Percentiles rank a stretch among this genome's conserved stretches.
Conservation (phyloP, 495 filamentous ascomycete species). For the Neurospora sp. region DNA sequence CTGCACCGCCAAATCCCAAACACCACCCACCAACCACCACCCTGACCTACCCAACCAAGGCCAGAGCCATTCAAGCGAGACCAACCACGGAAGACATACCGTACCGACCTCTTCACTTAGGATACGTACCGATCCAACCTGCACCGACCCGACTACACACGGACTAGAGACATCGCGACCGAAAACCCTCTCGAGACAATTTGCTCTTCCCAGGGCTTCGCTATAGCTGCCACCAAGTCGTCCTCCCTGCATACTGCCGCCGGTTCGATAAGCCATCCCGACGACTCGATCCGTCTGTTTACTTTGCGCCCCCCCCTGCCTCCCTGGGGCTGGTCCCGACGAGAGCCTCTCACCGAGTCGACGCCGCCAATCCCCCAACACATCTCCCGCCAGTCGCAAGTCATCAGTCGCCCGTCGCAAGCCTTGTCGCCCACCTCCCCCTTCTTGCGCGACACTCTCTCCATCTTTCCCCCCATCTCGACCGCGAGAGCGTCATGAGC, state of each 20-base stretch:
- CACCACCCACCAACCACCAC: not conserved
- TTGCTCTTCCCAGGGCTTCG: not conserved
- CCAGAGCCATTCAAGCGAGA: not conserved
- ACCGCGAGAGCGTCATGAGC: not conserved
- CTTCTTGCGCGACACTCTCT: not conserved
- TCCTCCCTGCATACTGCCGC: not conserved
- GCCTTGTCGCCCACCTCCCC: not conserved
- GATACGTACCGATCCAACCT: not conserved
- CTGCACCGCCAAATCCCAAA: not conserved
- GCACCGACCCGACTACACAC: not conserved
- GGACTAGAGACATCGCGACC: not conserved
- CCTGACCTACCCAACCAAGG: not conserved
- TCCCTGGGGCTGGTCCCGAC: not conserved
- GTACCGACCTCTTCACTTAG: not conserved
- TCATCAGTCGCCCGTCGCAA: not conserved
- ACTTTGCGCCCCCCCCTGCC: not conserved
- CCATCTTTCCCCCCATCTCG: not conserved
- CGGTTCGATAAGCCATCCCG: not conserved
- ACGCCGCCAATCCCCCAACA: not conserved
- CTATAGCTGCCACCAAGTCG: not conserved
- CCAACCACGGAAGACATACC: not conserved
- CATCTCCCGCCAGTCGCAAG: not conserved
- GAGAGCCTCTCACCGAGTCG: not conserved
- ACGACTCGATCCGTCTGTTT: not conserved
- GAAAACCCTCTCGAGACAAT: not conserved